A percentile compares a stretch with the other conserved stretches of the same genome.
Evolutionary conservation across 2,329 filamentous ascomycete genomes (phyloP).

Genomic region (Nothophoma quercina): DNA sequence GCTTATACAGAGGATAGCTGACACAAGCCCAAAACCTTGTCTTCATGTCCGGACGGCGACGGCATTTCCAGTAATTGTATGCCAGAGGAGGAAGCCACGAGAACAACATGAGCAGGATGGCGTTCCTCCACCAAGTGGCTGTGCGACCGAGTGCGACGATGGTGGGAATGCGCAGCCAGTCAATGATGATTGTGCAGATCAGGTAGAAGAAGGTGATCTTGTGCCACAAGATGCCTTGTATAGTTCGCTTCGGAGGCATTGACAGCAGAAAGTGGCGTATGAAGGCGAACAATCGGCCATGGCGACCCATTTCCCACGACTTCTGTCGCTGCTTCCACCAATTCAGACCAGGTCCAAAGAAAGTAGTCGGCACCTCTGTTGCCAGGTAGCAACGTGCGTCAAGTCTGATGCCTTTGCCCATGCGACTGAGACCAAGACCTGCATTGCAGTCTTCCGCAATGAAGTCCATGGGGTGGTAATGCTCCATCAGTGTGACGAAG

Average conservation of each 20-base stretch:
- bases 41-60: slow-evolving; percentile 19
- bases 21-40: slow-evolving; percentile 19
- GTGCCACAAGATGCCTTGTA: slow-evolving; percentile 19
- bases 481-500: slow-evolving; percentile 21
- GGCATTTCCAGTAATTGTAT: slow-evolving; percentile 19
- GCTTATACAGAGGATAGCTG: slow-evolving; percentile 22
- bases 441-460: slow-evolving; percentile 26
- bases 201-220: slow-evolving; percentile 23
- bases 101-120: slow-evolving; percentile 13
- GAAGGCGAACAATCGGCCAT: slow-evolving; percentile 24
- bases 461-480: slow-evolving; percentile 26
- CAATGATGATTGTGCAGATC: slow-evolving; percentile 22
- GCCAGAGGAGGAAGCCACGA: slow-evolving; percentile 15
- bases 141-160: slow-evolving; percentile 18
- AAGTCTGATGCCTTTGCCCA: slow-evolving; percentile 23
- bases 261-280: slow-evolving; percentile 18
- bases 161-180: slow-evolving; percentile 23
- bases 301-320: slow-evolving; percentile 28
- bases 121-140: slow-evolving; percentile 15
- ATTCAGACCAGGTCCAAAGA: slow-evolving; percentile 23
- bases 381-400: slow-evolving; percentile 19
- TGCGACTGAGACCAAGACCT: slow-evolving; percentile 15
- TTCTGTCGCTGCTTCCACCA: slow-evolving; percentile 27
- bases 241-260: slow-evolving; percentile 10
- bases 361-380: slow-evolving; percentile 24